A percentile compares a stretch with the other conserved stretches of the same genome.
These are phyloP conservation scores for Globisporangium lucens DNA, from an alignment of 352 stramenopile species.

Conservation along the genomic window DNA sequence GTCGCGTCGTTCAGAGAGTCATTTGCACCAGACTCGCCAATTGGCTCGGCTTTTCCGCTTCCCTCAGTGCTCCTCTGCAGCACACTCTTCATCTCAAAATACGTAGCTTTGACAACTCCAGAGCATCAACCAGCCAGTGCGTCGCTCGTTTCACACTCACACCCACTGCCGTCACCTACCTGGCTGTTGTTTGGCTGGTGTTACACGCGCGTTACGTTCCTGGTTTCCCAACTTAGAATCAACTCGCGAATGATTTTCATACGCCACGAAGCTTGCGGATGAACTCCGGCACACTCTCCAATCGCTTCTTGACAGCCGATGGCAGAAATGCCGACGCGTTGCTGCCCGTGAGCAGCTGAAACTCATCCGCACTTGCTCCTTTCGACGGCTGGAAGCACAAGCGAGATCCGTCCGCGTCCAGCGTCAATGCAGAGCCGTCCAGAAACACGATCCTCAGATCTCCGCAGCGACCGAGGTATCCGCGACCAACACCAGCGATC, in stretches of 20 bases:
- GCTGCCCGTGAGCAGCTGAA: constrained; percentile 32
- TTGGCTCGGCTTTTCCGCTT: background rate
- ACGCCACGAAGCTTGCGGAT: constrained; percentile 31
- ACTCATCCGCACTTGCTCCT: constrained; percentile 28
- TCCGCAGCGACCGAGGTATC: constrained; percentile 34
- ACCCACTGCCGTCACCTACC: background rate
- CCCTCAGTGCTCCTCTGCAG: constrained; percentile 6
- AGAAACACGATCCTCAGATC: constrained; percentile 44
- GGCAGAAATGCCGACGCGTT: constrained; percentile 38
- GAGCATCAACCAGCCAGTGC: background rate
- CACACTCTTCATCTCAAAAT: constrained; percentile 14
- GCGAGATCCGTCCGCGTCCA: constrained; percentile 42
- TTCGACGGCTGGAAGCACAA: constrained; percentile 31
- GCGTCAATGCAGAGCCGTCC: constrained; percentile 36
- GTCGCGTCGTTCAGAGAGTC: background rate
- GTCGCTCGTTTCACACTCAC: constrained; percentile 4
- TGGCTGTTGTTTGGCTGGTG: background rate
- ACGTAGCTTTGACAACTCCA: background rate
- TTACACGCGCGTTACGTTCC: background rate
- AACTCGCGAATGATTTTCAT: background rate
- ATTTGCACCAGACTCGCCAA: background rate
- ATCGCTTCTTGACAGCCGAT: constrained; percentile 39
- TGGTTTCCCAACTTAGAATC: constrained; percentile 2
- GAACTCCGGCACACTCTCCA: constrained; percentile 51
- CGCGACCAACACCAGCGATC: constrained; percentile 43